A percentile compares a stretch with the other conserved stretches of the same genome.
Conservation (phyloP, 2,329 filamentous ascomycete species). For the Aspergillus caelatus region DNA sequence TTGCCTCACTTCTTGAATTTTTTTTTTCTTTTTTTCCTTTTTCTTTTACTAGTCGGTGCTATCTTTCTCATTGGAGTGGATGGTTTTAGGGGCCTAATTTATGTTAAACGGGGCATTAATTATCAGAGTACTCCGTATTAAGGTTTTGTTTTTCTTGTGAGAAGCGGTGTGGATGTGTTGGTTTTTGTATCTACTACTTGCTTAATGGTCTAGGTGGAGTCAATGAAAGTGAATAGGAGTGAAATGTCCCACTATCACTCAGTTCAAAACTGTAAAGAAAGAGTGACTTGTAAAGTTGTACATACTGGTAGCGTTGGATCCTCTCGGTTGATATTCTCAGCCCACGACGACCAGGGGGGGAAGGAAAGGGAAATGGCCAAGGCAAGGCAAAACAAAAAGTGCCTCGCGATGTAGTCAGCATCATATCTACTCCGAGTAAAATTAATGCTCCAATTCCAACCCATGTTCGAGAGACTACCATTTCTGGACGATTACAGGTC, state of each 20-base stretch:
- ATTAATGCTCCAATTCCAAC: neutral
- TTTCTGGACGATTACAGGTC: slow-evolving; percentile 2
- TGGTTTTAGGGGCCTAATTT: neutral
- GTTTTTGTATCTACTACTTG: neutral
- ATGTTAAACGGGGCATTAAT: neutral
- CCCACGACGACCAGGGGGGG: neutral
- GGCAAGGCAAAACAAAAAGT: neutral
- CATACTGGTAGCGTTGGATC: neutral
- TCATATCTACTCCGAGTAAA: neutral
- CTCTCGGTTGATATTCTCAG: neutral
- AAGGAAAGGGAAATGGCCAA: neutral
- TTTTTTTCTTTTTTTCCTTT: no score
- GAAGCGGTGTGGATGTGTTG: slow-evolving; percentile 1
- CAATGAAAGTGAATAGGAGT: no score
- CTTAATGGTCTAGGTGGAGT: neutral
- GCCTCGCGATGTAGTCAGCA: neutral
- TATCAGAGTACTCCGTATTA: neutral
- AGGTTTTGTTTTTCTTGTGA: neutral
- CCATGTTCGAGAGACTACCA: neutral
- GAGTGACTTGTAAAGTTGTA: slow-evolving; percentile 3
- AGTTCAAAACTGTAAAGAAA: no score
- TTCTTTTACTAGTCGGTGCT: no score
- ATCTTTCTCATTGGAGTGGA: no score
- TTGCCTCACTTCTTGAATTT: slow-evolving; percentile 31
- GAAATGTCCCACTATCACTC: neutral